These are phyloP conservation scores for Neodidymelliopsis sp. DNA, from an alignment of 2,329 filamentous ascomycete genomes.

Conservation along the genomic window DNA sequence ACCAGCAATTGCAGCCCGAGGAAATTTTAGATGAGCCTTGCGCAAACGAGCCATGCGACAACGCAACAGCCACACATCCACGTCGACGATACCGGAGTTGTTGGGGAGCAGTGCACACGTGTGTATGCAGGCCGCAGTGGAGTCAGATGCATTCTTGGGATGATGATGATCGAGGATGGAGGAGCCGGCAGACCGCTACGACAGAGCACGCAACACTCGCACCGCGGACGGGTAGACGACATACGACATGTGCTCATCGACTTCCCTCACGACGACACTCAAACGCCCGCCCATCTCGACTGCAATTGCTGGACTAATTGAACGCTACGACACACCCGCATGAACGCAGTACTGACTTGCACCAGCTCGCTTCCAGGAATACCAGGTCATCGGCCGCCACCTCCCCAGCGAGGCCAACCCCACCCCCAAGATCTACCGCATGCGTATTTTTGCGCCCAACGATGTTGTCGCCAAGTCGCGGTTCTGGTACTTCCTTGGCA, in stretches of 20 bases:
- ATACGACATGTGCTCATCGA: background rate
- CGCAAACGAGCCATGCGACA: conserved; percentile 19
- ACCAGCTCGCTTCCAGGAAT: conserved; percentile 98
- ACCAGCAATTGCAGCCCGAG: conserved; percentile 47
- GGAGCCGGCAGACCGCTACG: background rate
- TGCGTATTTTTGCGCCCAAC: conserved; percentile 99
- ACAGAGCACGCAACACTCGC: background rate
- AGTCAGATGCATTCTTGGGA: background rate
- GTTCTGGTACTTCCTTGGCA: conserved; percentile 99
- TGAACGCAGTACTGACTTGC: conserved; percentile 40
- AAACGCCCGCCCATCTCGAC: conserved; percentile 1
- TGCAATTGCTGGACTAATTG: conserved; percentile 42
- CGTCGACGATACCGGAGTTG: background rate
- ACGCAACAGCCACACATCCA: conserved; percentile 4
- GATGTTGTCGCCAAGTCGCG: conserved; percentile 98
- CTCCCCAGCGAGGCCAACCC: conserved; percentile 97
- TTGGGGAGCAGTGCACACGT: background rate
- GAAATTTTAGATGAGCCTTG: conserved; percentile 29
- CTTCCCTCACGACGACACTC: background rate
- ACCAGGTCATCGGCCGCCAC: conserved; percentile 99
- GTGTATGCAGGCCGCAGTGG: background rate
- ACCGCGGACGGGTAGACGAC: too few species aligned
- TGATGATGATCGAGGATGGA: background rate
- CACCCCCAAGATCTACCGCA: conserved; percentile 98
- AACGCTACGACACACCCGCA: conserved; percentile 2